phyloP scores from a whole-genome alignment of 306 rosid genomes.

The Psophocarpus tetragonolobus region DNA sequence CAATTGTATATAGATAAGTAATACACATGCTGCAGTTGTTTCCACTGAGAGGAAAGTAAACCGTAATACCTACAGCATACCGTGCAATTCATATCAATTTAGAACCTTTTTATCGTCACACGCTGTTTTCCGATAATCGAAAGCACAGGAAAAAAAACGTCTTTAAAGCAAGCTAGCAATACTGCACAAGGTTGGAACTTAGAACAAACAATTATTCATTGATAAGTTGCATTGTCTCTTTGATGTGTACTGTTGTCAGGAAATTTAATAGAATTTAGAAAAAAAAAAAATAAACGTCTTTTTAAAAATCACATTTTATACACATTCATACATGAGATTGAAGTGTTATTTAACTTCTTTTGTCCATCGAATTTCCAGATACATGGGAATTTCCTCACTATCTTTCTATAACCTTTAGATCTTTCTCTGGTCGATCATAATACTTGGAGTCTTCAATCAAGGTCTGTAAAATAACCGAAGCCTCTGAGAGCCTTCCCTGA shows the following conservation, averaged over 20 bases:
- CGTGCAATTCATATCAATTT: not conserved
- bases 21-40: not conserved
- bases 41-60: not conserved
- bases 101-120: not conserved
- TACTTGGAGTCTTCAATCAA: slow-evolving; percentile 48
- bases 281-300: not conserved
- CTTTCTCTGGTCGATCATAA: slow-evolving; percentile 35
- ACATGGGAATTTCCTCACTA: slow-evolving; percentile 25
- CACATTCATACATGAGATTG: slow-evolving; percentile 26
- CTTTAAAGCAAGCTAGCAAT: not conserved
- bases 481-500: slow-evolving; percentile 59
- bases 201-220: not conserved
- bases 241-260: not conserved
- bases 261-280: not conserved
- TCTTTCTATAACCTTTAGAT: slow-evolving; percentile 34
- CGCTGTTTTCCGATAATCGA: slow-evolving; percentile 12
- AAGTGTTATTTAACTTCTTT: not conserved
- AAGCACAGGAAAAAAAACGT: slow-evolving; percentile 5
- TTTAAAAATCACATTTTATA: not conserved
- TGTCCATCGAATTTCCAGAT: not conserved
- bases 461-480: slow-evolving; percentile 61
- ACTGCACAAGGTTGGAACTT: not conserved
- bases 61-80: not conserved
- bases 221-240: not conserved
- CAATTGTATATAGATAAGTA: not conserved